Evolutionary conservation across 441 rosid genomes (phyloP), one percentile per base, ranked within the genome.

Genomic region (Aquilaria agallochum): DNA sequence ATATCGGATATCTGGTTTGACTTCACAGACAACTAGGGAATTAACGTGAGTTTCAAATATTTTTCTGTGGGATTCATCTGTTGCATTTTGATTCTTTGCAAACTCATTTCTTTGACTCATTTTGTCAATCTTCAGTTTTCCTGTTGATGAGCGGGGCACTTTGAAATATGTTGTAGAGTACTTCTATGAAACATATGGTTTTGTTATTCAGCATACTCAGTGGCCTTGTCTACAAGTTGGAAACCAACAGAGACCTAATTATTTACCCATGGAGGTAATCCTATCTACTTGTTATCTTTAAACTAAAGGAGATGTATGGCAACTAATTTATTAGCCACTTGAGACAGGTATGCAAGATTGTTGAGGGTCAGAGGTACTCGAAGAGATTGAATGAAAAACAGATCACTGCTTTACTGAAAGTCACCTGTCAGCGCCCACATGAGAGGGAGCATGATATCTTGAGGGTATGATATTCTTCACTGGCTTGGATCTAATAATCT

Each of bases 181-280:
- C 77, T 94, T 94, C 62, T 71, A 67, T 0, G 96, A 89, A 65
- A 89, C 96, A 5, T 89, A 94, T 72, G 95, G 92, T 46, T 85
- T 88, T 34, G 74, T 63, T 2, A 90, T 93, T 68, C 93, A 84
- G 66, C 91, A 85, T 64, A 78, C 85, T 8, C 96, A 87, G 40
- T 84, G 85, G 83, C 98, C 98, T 3, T 94, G 98, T 61, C 76
- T 94, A 31, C 98, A 94, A 87, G 98, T 94, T 44, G 98, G 98
- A 34, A 94, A 87, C 68, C 88, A 86, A 54, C 85, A 85, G 76
- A 87, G 93, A 63, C 95, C 98, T 42, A 94, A 90, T 74, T 94
- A 94, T 76, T 69, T 94, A 61, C 97, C 98, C 0, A 94, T 94
- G 98, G 98, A 94, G 94, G 92, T 82, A 63, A 69, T 55, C 27